Evolutionary conservation across 2,329 filamentous ascomycete species (phyloP).

Genomic region (Aureobasidium sp.): DNA sequence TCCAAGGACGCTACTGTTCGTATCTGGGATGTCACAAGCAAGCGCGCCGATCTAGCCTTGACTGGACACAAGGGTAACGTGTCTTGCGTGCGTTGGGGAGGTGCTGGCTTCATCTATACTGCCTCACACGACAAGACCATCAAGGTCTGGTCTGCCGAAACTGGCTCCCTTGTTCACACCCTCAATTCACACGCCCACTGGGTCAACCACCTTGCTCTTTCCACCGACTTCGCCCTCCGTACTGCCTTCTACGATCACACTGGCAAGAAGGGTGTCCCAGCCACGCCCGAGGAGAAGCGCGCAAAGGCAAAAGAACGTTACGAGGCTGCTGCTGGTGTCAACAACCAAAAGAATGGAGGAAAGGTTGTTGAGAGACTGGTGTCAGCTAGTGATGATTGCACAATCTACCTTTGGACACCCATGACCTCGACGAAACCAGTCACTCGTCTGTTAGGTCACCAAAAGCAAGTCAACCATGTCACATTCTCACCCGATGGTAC

Average conservation of each 20-base stretch:
- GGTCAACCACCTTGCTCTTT: slow-evolving; percentile 91
- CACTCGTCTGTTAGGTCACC: slow-evolving; percentile 82
- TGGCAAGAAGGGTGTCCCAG: slow-evolving; percentile 55
- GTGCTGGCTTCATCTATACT: slow-evolving; percentile 75
- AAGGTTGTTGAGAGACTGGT: slow-evolving; percentile 76
- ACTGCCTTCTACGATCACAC: slow-evolving; percentile 83
- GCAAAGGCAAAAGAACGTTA: slow-evolving; percentile 73
- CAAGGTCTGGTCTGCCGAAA: slow-evolving; percentile 76
- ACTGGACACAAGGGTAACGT: slow-evolving; percentile 84
- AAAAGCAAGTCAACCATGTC: slow-evolving; percentile 95
- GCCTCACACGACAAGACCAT: slow-evolving; percentile 86
- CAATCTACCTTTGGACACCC: slow-evolving; percentile 93
- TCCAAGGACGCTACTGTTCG: slow-evolving; percentile 85
- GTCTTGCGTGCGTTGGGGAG: slow-evolving; percentile 89
- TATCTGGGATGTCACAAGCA: slow-evolving; percentile 75
- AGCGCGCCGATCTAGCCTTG: slow-evolving; percentile 70
- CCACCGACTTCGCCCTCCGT: slow-evolving; percentile 80
- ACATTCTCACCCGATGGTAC: slow-evolving; percentile 85
- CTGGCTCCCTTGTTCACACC: slow-evolving; percentile 72
- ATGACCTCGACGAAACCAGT: slow-evolving; percentile 70
- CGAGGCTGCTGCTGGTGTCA: slow-evolving; percentile 68
- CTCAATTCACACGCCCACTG: slow-evolving; percentile 81
- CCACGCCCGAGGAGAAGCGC: slow-evolving; percentile 59
- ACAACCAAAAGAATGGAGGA: slow-evolving; percentile 40
- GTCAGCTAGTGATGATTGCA: slow-evolving; percentile 90